Evolutionary conservation across 768 basidiomycete species (phyloP).

Genomic region (Suillus spraguei): DNA sequence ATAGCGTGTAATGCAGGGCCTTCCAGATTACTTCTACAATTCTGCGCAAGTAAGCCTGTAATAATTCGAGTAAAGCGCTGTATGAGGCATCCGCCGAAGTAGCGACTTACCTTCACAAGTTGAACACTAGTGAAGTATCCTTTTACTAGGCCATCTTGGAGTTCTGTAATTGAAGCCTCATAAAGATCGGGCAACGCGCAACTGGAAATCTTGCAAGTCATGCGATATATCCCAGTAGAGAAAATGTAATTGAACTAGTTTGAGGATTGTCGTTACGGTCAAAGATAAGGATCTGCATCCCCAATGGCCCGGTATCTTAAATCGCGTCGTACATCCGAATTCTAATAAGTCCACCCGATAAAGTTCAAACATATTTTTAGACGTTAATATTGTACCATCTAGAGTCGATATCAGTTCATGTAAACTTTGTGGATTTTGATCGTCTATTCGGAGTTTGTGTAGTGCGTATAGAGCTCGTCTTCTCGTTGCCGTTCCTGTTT

Average conservation of each 20-base stretch:
- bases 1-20: constrained; percentile 61
- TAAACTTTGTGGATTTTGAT: too few species aligned
- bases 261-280: not conserved
- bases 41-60: constrained; percentile 62
- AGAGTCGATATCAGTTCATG: too few species aligned
- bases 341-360: too few species aligned
- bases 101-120: constrained; percentile 53
- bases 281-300: not conserved
- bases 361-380: too few species aligned
- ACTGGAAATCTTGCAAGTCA: not conserved
- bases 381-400: too few species aligned
- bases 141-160: constrained; percentile 52
- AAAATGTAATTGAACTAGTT: not conserved
- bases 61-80: not conserved
- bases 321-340: too few species aligned
- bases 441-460: too few species aligned
- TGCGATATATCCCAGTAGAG: not conserved
- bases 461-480: too few species aligned
- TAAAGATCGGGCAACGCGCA: constrained; percentile 52
- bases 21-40: constrained; percentile 66
- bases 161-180: constrained; percentile 57
- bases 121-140: constrained; percentile 60
- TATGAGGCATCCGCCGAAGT: not conserved
- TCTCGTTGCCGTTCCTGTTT: too few species aligned
- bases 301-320: too few species aligned